Percentiles rank a stretch among this genome's conserved stretches.
Conservation (phyloP, 2,329 filamentous ascomycete genomes). For the Hypoxylon rubiginosum region DNA sequence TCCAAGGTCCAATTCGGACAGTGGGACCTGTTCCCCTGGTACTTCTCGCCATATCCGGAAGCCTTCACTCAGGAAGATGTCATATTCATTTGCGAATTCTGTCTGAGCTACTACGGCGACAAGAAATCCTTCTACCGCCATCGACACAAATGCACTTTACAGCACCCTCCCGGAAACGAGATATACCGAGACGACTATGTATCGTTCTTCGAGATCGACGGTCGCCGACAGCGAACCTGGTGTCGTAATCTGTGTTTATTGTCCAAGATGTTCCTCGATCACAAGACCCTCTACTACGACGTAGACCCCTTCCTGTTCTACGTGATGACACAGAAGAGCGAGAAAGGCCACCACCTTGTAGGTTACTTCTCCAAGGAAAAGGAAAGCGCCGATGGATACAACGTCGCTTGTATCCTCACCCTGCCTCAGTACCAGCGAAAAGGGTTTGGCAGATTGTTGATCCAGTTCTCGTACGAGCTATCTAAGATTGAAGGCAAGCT, state of each 20-base stretch:
- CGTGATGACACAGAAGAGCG: slow-evolving; percentile 92
- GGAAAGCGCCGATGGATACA: slow-evolving; percentile 96
- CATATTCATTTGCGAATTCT: slow-evolving; percentile 98
- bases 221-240: slow-evolving; percentile 92
- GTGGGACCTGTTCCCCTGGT: slow-evolving; percentile 95
- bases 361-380: slow-evolving; percentile 99
- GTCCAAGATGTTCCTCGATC: slow-evolving; percentile 94
- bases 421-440: slow-evolving; percentile 96
- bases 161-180: slow-evolving; percentile 96
- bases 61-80: slow-evolving; percentile 88
- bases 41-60: slow-evolving; percentile 97
- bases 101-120: slow-evolving; percentile 89
- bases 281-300: slow-evolving; percentile 99
- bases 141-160: slow-evolving; percentile 87
- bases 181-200: slow-evolving; percentile 96
- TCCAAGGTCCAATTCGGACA: slow-evolving; percentile 94
- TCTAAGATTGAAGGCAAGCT: slow-evolving; percentile 95
- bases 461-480: slow-evolving; percentile 97
- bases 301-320: slow-evolving; percentile 99
- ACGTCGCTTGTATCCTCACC: slow-evolving; percentile 97
- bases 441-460: slow-evolving; percentile 91
- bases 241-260: slow-evolving; percentile 95
- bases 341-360: slow-evolving; percentile 93
- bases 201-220: slow-evolving; percentile 98
- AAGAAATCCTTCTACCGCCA: slow-evolving; percentile 87